Base-by-base conservation (phyloP, 2,329 filamentous ascomycete genomes). In the Raffaelea deltoideospora region DNA sequence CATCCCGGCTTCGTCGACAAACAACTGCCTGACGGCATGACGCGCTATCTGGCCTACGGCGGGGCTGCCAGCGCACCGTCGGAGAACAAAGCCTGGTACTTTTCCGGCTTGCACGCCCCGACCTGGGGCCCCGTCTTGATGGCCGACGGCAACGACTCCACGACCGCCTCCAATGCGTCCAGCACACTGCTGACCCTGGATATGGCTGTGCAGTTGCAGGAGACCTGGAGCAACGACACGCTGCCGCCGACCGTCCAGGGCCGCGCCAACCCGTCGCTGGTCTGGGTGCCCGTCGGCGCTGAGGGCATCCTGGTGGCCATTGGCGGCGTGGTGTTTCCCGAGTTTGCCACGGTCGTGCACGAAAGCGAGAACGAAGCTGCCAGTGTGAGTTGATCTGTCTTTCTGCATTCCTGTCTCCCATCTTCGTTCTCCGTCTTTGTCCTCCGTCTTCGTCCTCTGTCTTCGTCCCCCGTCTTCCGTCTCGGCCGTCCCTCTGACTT, bases 301-400 rank as follows among this genome's bases (percentile, higher is more conserved):
- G 63, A 85, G 47, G 85, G 85, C 1, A 76, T 90, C 31, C 61
- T 93, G 9, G 65, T 93, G 1, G 80, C 79, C 3, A 59, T 93
- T 0, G 83, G 81, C 7, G 85, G 85, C 11, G 84, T 83, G 3
- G 71, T 64, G 1, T 63, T 71, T 49, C 75, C 76, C 0, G 60
- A 68, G 19, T 76, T 65, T 38, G 48, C 45, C 9, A 53, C 42
- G 17, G 7, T 33, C 3, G 37, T 3, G 2, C 29, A 38, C 10
- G 42, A 35, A 10, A 65, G 58, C 1, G 22, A 43, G 1, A 54
- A 62, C 24, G 39, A 38, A 23, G 50, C 53, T 0, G 50, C 54
- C 24, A 68, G 57, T 44, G 65, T 67, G 48, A 48, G 59, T 51
- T 5, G 19, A 21, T 5, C 28, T 4, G 14, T 17, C 3, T 15